These are phyloP conservation scores for Penicillium sp. DNA, from an alignment of 2,329 filamentous ascomycete species.

Conservation along the genomic window DNA sequence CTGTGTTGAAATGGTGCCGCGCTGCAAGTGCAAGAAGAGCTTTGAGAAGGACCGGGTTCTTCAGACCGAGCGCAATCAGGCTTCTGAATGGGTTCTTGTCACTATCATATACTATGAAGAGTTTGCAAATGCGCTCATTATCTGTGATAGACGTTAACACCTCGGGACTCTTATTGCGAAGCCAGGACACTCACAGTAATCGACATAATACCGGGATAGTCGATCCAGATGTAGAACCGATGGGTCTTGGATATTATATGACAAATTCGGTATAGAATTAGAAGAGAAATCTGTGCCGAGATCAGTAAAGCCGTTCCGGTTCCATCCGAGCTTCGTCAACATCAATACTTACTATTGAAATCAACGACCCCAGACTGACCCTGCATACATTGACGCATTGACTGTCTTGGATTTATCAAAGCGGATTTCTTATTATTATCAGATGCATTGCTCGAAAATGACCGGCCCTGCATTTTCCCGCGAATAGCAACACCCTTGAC, in stretches of 20 bases:
- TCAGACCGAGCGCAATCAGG: constrained; percentile 31
- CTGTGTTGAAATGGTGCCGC: constrained; percentile 33
- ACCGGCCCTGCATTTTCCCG: constrained; percentile 30
- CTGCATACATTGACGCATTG: background rate
- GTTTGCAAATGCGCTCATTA: constrained; percentile 36
- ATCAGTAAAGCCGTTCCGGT: background rate
- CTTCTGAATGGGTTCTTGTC: constrained; percentile 34
- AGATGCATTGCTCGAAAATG: constrained; percentile 10
- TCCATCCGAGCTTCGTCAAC: too few species aligned
- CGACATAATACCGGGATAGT: constrained; percentile 31
- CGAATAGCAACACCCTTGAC: constrained; percentile 38
- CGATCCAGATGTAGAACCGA: constrained; percentile 5
- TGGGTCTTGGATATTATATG: constrained; percentile 17
- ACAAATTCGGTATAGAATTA: background rate
- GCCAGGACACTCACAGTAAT: constrained; percentile 31
- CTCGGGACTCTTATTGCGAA: background rate
- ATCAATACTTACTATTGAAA: background rate
- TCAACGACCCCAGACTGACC: background rate
- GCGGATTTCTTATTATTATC: background rate
- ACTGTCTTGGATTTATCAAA: background rate
- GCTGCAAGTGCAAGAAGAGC: constrained; percentile 36
- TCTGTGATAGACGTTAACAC: constrained; percentile 19
- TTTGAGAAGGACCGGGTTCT: constrained; percentile 30
- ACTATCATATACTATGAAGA: constrained; percentile 39
- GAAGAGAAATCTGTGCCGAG: background rate